Percentiles rank a stretch among this genome's conserved stretches.
Conservation (phyloP, 495 filamentous ascomycete species). For the Letharia lupina region DNA sequence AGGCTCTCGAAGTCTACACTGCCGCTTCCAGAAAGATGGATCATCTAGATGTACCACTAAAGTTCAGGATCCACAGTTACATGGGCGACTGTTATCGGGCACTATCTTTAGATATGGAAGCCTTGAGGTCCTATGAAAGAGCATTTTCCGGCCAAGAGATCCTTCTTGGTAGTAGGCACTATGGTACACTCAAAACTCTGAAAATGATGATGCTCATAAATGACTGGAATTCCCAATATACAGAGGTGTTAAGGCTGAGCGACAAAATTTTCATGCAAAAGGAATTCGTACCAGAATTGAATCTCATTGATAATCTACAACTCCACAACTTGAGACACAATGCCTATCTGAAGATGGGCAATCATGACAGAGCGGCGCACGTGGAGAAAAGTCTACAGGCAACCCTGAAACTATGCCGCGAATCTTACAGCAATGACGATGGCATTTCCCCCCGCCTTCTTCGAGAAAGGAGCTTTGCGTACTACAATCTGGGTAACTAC, state of each 20-base stretch:
- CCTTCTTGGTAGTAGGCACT: background rate
- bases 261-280: background rate
- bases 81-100: background rate
- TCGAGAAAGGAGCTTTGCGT: background rate
- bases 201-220: background rate
- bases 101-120: background rate
- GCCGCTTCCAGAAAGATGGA: background rate
- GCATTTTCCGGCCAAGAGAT: background rate
- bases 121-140: background rate
- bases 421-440: background rate
- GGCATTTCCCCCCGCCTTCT: background rate
- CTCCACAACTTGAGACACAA: background rate
- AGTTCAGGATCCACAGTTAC: background rate
- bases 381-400: background rate
- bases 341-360: background rate
- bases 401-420: background rate
- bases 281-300: background rate
- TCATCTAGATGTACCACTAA: background rate
- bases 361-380: background rate
- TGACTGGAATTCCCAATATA: background rate
- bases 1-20: background rate
- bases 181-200: background rate
- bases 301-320: background rate
- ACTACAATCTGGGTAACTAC: background rate
- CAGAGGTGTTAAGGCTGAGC: background rate